Evolutionary conservation across 306 rosid genomes (phyloP).

Genomic region (Sechiopsis laciniata): DNA sequence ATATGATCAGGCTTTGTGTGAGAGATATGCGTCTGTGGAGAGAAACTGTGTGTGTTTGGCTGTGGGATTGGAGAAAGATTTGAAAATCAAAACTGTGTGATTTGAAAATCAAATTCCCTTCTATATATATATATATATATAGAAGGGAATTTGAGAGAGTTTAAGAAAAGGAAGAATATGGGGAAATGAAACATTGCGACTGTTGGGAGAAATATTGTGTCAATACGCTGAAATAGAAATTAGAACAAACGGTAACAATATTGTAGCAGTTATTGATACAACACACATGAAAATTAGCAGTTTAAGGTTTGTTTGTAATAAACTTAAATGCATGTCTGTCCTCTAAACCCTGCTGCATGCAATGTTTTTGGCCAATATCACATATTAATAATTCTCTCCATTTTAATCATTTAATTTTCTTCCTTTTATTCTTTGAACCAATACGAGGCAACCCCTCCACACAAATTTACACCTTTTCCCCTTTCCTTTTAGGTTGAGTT

Average conservation of each 20-base stretch:
- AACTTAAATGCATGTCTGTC: constrained; percentile 10
- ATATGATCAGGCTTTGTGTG: not conserved
- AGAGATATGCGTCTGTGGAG: not conserved
- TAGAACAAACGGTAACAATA: not conserved
- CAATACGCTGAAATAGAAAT: constrained; percentile 6
- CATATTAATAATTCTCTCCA: too few species aligned
- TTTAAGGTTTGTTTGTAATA: constrained; percentile 5
- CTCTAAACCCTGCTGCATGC: not conserved
- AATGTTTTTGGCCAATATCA: too few species aligned
- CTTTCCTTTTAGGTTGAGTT: too few species aligned
- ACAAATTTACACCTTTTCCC: too few species aligned
- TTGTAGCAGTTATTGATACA: not conserved
- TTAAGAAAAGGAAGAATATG: too few species aligned
- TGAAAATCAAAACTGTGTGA: not conserved
- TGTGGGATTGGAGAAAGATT: not conserved
- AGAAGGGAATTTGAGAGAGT: not conserved
- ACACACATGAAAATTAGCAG: not conserved
- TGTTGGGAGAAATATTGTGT: constrained; percentile 6
- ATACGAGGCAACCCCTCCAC: too few species aligned
- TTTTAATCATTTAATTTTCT: too few species aligned
- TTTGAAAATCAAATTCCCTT: too few species aligned
- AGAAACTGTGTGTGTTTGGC: not conserved
- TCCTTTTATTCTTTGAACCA: too few species aligned
- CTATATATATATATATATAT: not conserved
- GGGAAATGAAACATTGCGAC: constrained; percentile 10